Percentiles rank a stretch among this genome's conserved stretches.
Conservation (phyloP, 2,329 filamentous ascomycete genomes). For the Tolypocladium album region DNA sequence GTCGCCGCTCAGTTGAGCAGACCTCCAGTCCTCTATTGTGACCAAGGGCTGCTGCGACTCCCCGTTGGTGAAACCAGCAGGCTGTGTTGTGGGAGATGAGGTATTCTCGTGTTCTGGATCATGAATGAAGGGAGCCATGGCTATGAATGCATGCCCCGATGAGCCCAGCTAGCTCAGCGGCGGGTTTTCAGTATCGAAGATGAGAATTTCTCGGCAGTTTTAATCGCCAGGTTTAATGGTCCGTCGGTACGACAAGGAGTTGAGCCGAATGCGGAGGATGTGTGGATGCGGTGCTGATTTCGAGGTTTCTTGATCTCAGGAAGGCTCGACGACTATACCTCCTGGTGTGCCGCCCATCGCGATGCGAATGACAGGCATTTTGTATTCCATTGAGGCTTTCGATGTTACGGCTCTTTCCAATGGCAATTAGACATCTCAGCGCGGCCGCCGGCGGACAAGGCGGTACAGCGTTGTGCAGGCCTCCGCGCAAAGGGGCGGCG, state of each 20-base stretch:
- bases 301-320: not conserved
- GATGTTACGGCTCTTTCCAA: not conserved
- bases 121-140: not conserved
- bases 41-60: not conserved
- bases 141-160: not conserved
- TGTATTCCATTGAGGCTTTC: not conserved
- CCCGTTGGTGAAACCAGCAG: not conserved
- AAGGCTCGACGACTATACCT: not conserved
- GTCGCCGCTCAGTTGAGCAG: slow-evolving; percentile 11
- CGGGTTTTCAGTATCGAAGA: not conserved
- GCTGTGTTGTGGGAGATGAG: not conserved
- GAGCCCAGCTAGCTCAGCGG: not conserved
- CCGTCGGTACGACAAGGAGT: not conserved
- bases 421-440: not conserved
- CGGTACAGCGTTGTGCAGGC: not conserved
- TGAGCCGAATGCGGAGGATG: not conserved
- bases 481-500: not conserved
- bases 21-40: slow-evolving; percentile 15
- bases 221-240: not conserved
- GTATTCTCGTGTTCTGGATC: not conserved
- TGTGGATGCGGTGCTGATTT: not conserved
- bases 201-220: not conserved
- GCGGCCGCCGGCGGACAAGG: not conserved
- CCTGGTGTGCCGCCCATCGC: not conserved
- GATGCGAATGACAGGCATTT: not conserved